Evolutionary conservation across 352 stramenopile genomes (phyloP).

Genomic region (Phytophthora niederhauseri): DNA sequence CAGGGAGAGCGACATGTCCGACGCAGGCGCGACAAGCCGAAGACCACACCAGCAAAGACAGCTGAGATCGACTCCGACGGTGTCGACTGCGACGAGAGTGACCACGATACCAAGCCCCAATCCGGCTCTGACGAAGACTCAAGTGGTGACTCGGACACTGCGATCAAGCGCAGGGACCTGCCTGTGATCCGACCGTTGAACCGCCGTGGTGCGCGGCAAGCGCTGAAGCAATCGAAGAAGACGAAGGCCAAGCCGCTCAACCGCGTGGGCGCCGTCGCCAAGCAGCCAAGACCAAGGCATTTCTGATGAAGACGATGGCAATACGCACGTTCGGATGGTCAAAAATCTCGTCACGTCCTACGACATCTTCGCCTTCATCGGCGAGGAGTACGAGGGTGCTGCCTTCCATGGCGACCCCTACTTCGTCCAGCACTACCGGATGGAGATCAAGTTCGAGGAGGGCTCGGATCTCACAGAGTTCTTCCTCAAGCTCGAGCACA

Average conservation of each 20-base stretch:
- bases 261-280: background rate
- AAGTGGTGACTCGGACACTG: background rate
- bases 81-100: background rate
- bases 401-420: background rate
- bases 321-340: conserved; percentile 14
- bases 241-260: background rate
- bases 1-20: background rate
- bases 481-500: background rate
- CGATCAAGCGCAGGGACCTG: background rate
- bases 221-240: background rate
- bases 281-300: conserved; percentile 25
- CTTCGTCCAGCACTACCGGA: background rate
- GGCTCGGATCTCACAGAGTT: background rate
- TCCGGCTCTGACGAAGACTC: background rate
- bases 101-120: background rate
- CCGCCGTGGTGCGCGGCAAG: background rate
- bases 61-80: background rate
- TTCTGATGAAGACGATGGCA: conserved; percentile 30
- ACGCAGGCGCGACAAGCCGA: background rate
- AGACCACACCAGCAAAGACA: background rate
- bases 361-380: background rate
- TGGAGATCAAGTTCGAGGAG: conserved; percentile 4
- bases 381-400: background rate
- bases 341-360: conserved; percentile 14
- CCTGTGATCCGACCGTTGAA: background rate